These are phyloP conservation scores for Carex scoparia DNA, from an alignment of 176 grass and related monocot species.

Conservation along the genomic window DNA sequence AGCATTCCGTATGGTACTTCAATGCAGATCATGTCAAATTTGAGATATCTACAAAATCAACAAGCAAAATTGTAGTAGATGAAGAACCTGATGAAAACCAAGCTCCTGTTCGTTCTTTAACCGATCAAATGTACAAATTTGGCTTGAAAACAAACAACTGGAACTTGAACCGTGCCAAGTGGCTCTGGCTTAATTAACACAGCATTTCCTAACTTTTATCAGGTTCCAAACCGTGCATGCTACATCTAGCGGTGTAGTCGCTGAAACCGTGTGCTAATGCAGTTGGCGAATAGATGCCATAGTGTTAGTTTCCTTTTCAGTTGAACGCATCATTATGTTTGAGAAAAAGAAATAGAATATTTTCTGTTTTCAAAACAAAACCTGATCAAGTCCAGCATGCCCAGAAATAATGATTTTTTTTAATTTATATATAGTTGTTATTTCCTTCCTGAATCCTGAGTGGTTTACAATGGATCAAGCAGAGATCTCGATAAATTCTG, in stretches of 20 bases:
- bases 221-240: too few relatives aligned
- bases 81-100: neutral
- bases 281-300: too few relatives aligned
- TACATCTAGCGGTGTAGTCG: too few relatives aligned
- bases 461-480: neutral
- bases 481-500: constrained; percentile 11
- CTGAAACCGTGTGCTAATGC: too few relatives aligned
- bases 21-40: neutral
- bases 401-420: neutral
- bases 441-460: neutral
- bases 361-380: too few relatives aligned
- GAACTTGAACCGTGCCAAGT: constrained; percentile 36
- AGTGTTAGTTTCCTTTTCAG: too few relatives aligned
- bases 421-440: neutral
- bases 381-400: too few relatives aligned
- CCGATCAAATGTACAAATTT: constrained; percentile 56
- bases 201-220: too few relatives aligned
- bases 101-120: constrained; percentile 39
- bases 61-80: neutral
- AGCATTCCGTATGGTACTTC: neutral
- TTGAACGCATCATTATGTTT: too few relatives aligned
- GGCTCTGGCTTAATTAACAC: too few relatives aligned
- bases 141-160: constrained; percentile 52
- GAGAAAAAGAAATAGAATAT: too few relatives aligned
- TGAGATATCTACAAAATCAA: neutral